Conservation (phyloP, 2,329 filamentous ascomycete genomes). For the Microdochium bolleyi region DNA sequence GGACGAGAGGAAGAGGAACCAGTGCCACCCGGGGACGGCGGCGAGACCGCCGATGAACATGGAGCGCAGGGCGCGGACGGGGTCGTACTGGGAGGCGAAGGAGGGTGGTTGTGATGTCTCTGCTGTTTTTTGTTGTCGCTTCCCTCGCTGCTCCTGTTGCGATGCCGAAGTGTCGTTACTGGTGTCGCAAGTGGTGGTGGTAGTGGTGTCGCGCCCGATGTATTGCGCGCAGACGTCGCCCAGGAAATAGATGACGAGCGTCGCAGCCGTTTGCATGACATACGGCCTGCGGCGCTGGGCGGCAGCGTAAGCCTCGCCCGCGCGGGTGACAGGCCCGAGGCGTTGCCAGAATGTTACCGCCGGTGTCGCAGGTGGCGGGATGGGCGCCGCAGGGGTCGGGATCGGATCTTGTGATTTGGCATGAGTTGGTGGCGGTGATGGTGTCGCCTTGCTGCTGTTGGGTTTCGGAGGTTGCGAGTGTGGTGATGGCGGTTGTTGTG, state of each 20-base stretch:
- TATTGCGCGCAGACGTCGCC: constrained; percentile 73
- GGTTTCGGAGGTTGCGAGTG: constrained; percentile 2
- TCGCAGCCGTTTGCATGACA: constrained; percentile 69
- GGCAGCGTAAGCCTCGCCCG: constrained; percentile 54
- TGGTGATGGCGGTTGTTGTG: constrained; percentile 11
- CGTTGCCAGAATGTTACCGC: constrained; percentile 39
- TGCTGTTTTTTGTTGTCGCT: background rate
- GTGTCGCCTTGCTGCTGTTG: background rate
- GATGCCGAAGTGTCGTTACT: background rate
- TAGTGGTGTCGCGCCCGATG: constrained; percentile 46
- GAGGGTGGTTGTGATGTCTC: background rate
- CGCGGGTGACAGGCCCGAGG: constrained; percentile 46
- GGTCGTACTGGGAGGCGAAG: background rate
- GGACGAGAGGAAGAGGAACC: constrained; percentile 72
- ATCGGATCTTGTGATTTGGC: constrained; percentile 23
- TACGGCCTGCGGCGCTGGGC: constrained; percentile 67
- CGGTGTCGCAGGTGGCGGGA: constrained; percentile 25
- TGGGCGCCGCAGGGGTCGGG: constrained; percentile 32
- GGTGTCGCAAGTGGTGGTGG: constrained; percentile 35
- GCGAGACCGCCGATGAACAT: background rate
- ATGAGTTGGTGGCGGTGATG: constrained; percentile 4
- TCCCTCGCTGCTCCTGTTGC: background rate
- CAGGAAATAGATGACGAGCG: constrained; percentile 69
- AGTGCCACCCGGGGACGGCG: constrained; percentile 18
- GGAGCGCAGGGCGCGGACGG: background rate